Conservation (phyloP, 1,284 basidiomycete species). For the Gastroboletus turbinatus region DNA sequence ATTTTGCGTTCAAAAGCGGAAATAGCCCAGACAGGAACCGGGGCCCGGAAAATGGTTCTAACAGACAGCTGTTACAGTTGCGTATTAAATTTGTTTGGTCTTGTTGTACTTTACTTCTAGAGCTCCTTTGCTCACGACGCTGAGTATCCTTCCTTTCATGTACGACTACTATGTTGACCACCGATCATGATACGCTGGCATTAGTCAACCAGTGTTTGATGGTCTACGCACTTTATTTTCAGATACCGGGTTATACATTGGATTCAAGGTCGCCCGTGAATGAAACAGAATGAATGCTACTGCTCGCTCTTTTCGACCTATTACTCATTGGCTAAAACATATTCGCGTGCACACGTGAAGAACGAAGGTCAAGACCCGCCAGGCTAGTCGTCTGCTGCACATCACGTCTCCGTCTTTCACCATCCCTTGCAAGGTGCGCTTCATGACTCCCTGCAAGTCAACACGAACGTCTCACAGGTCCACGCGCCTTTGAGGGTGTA, state of each 20-base stretch:
- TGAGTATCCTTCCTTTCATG: too few relatives aligned
- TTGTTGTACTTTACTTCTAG: too few relatives aligned
- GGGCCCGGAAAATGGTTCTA: too few relatives aligned
- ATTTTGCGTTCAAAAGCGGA: too few relatives aligned
- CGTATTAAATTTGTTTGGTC: too few relatives aligned
- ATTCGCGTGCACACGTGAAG: background rate
- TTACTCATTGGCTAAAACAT: background rate
- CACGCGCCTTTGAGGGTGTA: slow-evolving; percentile 9
- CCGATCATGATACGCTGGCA: background rate
- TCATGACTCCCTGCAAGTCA: slow-evolving; percentile 18
- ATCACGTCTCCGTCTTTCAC: too few relatives aligned
- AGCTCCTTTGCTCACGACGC: too few relatives aligned
- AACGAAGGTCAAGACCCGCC: background rate
- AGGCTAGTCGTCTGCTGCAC: background rate
- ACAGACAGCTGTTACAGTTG: too few relatives aligned
- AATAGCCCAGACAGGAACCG: too few relatives aligned
- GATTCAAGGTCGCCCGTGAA: background rate
- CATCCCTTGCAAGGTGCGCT: background rate
- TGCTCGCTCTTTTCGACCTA: background rate
- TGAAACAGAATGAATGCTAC: background rate
- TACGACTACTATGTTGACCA: background rate
- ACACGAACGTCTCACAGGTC: slow-evolving; percentile 24
- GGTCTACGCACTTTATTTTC: background rate
- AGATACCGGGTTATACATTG: background rate
- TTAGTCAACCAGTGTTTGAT: background rate